phyloP scores from a whole-genome alignment of 1,284 basidiomycete species.

The Leccinum angustisporum region DNA sequence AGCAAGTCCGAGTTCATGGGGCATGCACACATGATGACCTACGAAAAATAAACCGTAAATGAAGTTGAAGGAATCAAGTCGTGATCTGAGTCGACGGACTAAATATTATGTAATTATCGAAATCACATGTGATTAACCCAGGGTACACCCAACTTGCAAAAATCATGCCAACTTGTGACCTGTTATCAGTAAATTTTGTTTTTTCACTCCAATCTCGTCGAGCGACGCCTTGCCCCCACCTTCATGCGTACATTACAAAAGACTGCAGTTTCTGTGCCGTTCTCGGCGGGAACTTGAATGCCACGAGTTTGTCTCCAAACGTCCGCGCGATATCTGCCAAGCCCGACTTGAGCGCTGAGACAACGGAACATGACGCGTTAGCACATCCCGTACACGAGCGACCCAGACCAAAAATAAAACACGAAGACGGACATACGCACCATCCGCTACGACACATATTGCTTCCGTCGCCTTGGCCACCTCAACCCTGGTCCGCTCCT shows the following conservation, averaged over 20 bases:
- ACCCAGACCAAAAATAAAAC: not conserved
- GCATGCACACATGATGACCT: too few relatives aligned
- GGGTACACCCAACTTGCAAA: too few relatives aligned
- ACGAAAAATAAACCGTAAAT: too few relatives aligned
- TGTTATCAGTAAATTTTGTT: too few relatives aligned
- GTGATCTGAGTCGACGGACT: too few relatives aligned
- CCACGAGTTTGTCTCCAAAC: constrained; percentile 72
- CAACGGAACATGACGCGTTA: constrained; percentile 9
- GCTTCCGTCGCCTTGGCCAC: constrained; percentile 53
- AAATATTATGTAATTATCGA: too few relatives aligned
- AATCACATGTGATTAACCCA: too few relatives aligned
- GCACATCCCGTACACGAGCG: not conserved
- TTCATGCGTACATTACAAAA: constrained; percentile 60
- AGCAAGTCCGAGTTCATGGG: too few relatives aligned
- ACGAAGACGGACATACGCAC: constrained; percentile 38
- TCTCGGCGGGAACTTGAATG: constrained; percentile 74
- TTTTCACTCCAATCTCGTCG: not conserved
- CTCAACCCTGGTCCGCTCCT: constrained; percentile 41
- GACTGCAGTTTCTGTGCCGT: constrained; percentile 66
- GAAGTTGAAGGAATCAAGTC: too few relatives aligned
- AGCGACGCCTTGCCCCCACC: not conserved
- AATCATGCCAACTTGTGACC: too few relatives aligned
- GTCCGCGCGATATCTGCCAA: constrained; percentile 66
- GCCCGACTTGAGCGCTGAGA: constrained; percentile 65
- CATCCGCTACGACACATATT: constrained; percentile 55